Evolutionary conservation across 192 early-diverging fungal genomes (phyloP).

Genomic region (Coemansia javaensis): DNA sequence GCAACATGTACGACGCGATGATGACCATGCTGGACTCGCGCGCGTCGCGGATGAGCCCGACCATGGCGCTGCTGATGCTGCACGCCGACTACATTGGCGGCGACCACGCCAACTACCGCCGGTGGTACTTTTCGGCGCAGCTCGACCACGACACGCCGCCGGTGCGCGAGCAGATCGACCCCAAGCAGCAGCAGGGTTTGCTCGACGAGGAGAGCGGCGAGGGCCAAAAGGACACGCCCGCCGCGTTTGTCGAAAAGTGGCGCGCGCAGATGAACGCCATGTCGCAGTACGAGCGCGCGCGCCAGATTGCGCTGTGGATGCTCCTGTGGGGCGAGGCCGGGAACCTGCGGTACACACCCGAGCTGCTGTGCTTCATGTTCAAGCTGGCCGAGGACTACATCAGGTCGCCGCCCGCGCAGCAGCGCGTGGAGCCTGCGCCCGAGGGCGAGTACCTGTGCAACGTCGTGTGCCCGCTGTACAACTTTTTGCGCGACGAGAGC

Average conservation of each 20-base stretch:
- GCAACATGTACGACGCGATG: slow-evolving; percentile 70
- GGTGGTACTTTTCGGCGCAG: slow-evolving; percentile 78
- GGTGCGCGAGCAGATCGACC: slow-evolving; percentile 48
- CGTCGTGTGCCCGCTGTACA: slow-evolving; percentile 67
- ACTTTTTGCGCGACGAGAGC: slow-evolving; percentile 67
- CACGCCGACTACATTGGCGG: slow-evolving; percentile 80
- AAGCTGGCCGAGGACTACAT: slow-evolving; percentile 60
- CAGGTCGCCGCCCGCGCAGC: slow-evolving; percentile 54
- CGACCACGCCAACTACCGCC: slow-evolving; percentile 74
- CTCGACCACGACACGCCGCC: slow-evolving; percentile 57
- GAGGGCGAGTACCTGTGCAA: slow-evolving; percentile 69
- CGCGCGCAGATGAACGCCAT: slow-evolving; percentile 63
- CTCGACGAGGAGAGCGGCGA: slow-evolving; percentile 43
- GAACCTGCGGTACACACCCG: slow-evolving; percentile 66
- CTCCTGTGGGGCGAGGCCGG: slow-evolving; percentile 78
- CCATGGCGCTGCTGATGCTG: slow-evolving; percentile 64
- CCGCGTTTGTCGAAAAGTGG: slow-evolving; percentile 63
- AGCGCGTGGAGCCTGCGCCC: slow-evolving; percentile 49
- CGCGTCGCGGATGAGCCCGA: slow-evolving; percentile 66
- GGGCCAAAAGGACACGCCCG: slow-evolving; percentile 36
- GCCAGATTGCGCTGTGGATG: slow-evolving; percentile 70
- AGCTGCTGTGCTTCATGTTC: slow-evolving; percentile 74
- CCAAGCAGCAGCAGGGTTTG: slow-evolving; percentile 47
- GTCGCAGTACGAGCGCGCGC: slow-evolving; percentile 64
- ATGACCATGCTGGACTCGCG: slow-evolving; percentile 79